Evolutionary conservation across 345 rosid species (phyloP), one percentile per base, ranked within the genome.

Genomic region (Psidium guajava): DNA sequence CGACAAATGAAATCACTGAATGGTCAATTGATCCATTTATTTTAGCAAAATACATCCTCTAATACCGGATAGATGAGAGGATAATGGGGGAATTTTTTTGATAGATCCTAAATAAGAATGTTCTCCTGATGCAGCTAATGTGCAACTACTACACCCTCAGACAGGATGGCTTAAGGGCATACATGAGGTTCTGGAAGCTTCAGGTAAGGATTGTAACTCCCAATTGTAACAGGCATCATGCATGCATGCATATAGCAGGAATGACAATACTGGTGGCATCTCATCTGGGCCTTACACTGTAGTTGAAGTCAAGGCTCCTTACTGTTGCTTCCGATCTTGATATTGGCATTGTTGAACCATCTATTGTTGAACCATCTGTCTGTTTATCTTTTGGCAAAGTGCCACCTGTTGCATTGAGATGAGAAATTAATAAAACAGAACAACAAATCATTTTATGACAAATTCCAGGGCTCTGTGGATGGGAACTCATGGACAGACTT

Each of bases 111-210:
- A 54, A 24, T n/a, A 27, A 42, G 27, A 64, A 49, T n/a, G 5
- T 51, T 80, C 52, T 85, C 83, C 83, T 82, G 49, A 84, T 90
- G 94, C 98, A 97, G 99, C 95, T 97, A 22, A 94, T 95, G 98
- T 97, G 99, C 93, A 97, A 97, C 90, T 90, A 93, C 87, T 95
- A 97, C 86, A 96, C 99, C 50, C 92, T 96, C 88, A 91, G 98
- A 87, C 96, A 93, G 89, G 99, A 97, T 74, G 99, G 99, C 15
- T 96, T 98, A 82, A 91, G 92, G 89, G 93, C 98, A 73, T 97
- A 84, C 88, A 54, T 91, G 83, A 92, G 99, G 88, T 91, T 81
- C 84, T 97, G 99, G 99, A 96, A 91, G 86, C 87, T 97, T 75
- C 98, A 96, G 99, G 99, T 97, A 89, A 87, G 36, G 53, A 51